Evolutionary conservation across 2,329 filamentous ascomycete genomes (phyloP).

Genomic region (Aspergillus caelatus): DNA sequence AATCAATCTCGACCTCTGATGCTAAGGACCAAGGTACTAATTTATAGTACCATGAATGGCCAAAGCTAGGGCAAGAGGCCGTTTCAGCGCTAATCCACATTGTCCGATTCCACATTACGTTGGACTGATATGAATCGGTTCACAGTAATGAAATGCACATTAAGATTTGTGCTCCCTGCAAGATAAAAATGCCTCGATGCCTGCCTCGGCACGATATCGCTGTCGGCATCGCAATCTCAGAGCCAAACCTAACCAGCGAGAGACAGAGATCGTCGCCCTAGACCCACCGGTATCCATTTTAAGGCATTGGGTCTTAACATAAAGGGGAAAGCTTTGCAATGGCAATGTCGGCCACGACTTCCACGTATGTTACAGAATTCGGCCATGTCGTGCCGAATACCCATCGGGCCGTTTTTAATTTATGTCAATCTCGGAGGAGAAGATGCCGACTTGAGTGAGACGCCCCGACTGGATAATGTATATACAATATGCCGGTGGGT

Average conservation of each 20-base stretch:
- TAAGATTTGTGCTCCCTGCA: background rate
- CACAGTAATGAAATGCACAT: background rate
- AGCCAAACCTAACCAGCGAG: background rate
- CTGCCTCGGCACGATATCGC: background rate
- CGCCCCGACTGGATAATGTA: background rate
- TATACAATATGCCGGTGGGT: background rate
- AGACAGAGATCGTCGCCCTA: background rate
- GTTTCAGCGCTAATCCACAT: background rate
- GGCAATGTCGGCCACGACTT: background rate
- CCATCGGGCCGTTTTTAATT: constrained; percentile 3
- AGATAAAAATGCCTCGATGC: background rate
- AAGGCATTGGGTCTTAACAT: background rate
- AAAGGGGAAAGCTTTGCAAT: background rate
- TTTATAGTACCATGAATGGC: background rate
- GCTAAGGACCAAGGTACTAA: background rate
- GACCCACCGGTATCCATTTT: background rate
- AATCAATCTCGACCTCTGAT: background rate
- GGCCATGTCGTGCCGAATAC: constrained; percentile 1
- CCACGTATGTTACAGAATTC: background rate
- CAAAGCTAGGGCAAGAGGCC: too few relatives aligned
- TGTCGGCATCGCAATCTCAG: background rate
- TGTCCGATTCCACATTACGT: background rate
- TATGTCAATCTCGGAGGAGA: background rate
- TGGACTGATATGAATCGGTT: background rate
- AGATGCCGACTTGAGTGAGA: background rate